These are phyloP conservation scores for Pharus latifolius DNA, from an alignment of 176 grass and related monocot species.

Conservation along the genomic window DNA sequence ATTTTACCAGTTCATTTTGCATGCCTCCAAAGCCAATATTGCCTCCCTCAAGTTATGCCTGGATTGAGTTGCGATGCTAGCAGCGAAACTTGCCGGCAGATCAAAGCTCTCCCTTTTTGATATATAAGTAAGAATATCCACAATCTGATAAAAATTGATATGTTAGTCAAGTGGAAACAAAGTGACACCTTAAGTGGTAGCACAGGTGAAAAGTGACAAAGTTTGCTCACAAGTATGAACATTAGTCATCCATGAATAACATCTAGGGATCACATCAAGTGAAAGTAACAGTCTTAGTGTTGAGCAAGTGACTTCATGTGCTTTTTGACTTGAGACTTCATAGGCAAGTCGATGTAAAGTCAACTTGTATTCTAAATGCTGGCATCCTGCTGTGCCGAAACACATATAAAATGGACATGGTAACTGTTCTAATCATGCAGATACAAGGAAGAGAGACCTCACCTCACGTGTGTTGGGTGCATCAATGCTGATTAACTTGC, in stretches of 20 bases:
- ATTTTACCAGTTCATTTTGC: constrained; percentile 48
- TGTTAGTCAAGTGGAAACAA: background rate
- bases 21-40: constrained; percentile 65
- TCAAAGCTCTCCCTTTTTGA: constrained; percentile 47
- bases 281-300: background rate
- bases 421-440: background rate
- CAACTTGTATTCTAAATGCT: background rate
- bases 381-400: background rate
- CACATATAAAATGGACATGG: background rate
- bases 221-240: background rate
- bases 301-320: background rate
- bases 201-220: background rate
- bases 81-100: constrained; percentile 43
- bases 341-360: background rate
- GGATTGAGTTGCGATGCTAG: constrained; percentile 36
- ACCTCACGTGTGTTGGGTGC: constrained; percentile 42
- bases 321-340: background rate
- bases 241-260: background rate
- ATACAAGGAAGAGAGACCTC: background rate
- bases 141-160: constrained; percentile 23
- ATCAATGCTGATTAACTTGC: constrained; percentile 47
- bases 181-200: background rate
- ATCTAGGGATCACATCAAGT: background rate
- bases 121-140: constrained; percentile 51
- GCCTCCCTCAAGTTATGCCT: constrained; percentile 60